Evolutionary conservation across 2,329 filamentous ascomycete genomes (phyloP).

Genomic region (Camillea tinctor): DNA sequence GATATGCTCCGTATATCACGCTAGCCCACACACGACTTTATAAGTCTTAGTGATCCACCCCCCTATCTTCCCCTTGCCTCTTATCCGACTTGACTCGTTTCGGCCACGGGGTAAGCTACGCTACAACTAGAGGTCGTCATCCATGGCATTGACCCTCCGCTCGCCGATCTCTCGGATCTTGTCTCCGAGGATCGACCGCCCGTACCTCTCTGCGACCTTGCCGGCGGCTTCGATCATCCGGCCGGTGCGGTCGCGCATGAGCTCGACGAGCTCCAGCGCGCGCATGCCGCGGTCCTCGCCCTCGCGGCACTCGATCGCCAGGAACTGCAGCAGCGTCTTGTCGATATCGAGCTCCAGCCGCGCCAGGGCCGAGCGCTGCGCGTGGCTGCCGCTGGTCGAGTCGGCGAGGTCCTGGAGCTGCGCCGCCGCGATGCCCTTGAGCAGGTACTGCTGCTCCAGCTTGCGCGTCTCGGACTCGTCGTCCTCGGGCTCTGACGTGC

Average conservation of each 20-base stretch:
- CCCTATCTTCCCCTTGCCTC: neutral
- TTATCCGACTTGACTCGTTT: neutral
- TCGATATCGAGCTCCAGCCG: slow-evolving; percentile 81
- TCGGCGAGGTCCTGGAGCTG: slow-evolving; percentile 75
- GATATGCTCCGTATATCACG: too few relatives aligned
- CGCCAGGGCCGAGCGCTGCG: slow-evolving; percentile 66
- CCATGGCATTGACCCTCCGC: slow-evolving; percentile 47
- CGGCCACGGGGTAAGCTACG: neutral
- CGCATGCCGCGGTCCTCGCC: slow-evolving; percentile 94
- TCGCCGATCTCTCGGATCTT: slow-evolving; percentile 90
- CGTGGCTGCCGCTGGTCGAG: slow-evolving; percentile 61
- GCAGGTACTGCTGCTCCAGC: slow-evolving; percentile 80
- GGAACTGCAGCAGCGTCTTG: slow-evolving; percentile 83
- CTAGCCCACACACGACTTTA: neutral
- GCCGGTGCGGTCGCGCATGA: slow-evolving; percentile 82
- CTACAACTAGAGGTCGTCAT: slow-evolving; percentile 36
- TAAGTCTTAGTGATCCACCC: neutral
- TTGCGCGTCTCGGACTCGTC: slow-evolving; percentile 51
- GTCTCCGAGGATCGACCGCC: slow-evolving; percentile 73
- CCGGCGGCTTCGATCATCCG: slow-evolving; percentile 89
- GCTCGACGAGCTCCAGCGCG: slow-evolving; percentile 81
- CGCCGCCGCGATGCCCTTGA: slow-evolving; percentile 67
- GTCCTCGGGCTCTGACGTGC: slow-evolving; percentile 31
- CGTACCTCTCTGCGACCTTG: slow-evolving; percentile 86
- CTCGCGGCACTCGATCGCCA: slow-evolving; percentile 86